A percentile compares a stretch with the other conserved stretches of the same genome.
These are phyloP conservation scores for Amaranthus hypochondriacus DNA, from an alignment of 148 eudicot species.

Conservation along the genomic window DNA sequence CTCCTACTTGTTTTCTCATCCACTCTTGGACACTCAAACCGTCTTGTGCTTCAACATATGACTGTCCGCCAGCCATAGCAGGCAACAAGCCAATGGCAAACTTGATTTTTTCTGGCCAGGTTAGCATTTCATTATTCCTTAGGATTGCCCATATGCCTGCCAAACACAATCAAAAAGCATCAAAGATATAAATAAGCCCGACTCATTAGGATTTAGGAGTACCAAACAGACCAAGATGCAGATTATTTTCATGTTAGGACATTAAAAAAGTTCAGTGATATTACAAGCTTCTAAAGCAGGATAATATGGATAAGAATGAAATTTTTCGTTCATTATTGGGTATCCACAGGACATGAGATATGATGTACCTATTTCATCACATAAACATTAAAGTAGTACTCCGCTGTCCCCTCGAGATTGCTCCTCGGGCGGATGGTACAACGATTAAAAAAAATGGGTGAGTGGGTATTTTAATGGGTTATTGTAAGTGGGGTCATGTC, in stretches of 20 bases:
- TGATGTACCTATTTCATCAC: not conserved
- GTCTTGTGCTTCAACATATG: slow-evolving; percentile 98
- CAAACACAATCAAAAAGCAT: slow-evolving; percentile 12
- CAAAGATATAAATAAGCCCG: not conserved
- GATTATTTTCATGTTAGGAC: not conserved
- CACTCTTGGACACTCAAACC: slow-evolving; percentile 89
- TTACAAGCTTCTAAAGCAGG: not conserved
- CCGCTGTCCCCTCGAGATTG: too few species aligned
- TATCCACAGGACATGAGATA: not conserved
- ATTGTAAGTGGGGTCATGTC: too few species aligned
- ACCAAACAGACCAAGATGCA: not conserved
- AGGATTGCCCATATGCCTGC: slow-evolving; percentile 93
- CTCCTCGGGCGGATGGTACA: too few species aligned
- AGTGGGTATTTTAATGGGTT: too few species aligned
- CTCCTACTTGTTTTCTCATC: slow-evolving; percentile 93
- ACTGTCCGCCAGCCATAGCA: slow-evolving; percentile 88
- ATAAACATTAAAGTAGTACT: too few species aligned
- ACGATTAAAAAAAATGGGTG: too few species aligned
- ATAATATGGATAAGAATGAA: not conserved
- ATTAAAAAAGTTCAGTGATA: not conserved
- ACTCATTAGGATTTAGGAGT: not conserved
- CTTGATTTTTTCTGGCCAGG: slow-evolving; percentile 97
- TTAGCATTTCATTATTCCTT: slow-evolving; percentile 95
- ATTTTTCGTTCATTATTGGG: not conserved
- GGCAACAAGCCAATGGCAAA: slow-evolving; percentile 97